These are phyloP conservation scores for Simplicillium sp. DNA, from an alignment of 2,329 filamentous ascomycete genomes.

Conservation along the genomic window DNA sequence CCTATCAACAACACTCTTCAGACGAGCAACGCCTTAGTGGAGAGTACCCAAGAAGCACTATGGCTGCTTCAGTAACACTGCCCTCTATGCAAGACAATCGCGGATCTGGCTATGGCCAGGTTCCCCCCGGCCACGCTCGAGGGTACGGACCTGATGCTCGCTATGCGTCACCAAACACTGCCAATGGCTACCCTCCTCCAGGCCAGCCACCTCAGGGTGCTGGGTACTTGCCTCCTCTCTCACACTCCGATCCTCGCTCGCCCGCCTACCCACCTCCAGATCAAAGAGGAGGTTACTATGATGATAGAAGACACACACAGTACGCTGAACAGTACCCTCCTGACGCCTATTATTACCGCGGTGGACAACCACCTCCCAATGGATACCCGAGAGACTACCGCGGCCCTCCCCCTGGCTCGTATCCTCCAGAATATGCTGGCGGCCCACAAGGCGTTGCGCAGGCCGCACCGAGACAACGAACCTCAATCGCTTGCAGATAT, in stretches of 20 bases:
- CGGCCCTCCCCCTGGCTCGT: conserved; percentile 17
- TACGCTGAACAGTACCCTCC: conserved; percentile 22
- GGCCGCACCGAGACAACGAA: conserved; percentile 47
- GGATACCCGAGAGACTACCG: conserved; percentile 18
- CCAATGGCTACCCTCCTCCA: conserved; percentile 36
- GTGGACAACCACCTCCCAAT: conserved; percentile 19
- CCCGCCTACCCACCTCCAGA: conserved; percentile 28
- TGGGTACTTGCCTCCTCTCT: conserved; percentile 28
- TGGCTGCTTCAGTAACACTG: conserved; percentile 35
- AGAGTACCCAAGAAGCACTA: conserved; percentile 20
- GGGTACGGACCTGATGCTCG: conserved; percentile 23
- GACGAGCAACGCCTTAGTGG: conserved; percentile 27
- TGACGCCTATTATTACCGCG: conserved; percentile 25
- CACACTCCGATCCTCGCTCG: conserved; percentile 22
- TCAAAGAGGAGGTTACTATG: conserved; percentile 26
- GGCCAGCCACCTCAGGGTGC: conserved; percentile 16
- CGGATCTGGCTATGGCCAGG: conserved; percentile 22
- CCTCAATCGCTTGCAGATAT: conserved; percentile 51
- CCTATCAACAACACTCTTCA: conserved; percentile 26
- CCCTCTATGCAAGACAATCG: conserved; percentile 41
- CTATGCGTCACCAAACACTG: conserved; percentile 32
- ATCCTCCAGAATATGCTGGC: conserved; percentile 25
- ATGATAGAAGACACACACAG: conserved; percentile 23
- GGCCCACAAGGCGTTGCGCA: conserved; percentile 31
- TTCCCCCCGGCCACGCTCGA: conserved; percentile 19